A percentile compares a stretch with the other conserved stretches of the same genome.
phyloP scores from a whole-genome alignment of 2,329 filamentous ascomycete species.

The Botryotinia narcissicola region DNA sequence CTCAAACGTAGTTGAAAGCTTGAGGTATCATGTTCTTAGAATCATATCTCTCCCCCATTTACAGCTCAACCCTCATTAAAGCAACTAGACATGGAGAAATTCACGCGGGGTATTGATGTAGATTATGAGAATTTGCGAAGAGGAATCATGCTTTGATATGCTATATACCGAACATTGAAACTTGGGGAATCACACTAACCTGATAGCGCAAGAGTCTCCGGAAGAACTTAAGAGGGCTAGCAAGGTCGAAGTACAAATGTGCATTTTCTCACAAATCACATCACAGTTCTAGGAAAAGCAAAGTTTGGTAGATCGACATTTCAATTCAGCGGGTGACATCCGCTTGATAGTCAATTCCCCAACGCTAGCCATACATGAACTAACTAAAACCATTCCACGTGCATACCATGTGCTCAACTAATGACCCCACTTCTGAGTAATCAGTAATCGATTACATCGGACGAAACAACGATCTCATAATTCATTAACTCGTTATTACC shows the following conservation, averaged over 20 bases:
- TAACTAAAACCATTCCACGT: neutral
- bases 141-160: neutral
- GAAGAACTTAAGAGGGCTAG: neutral
- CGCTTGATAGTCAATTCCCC: neutral
- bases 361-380: neutral
- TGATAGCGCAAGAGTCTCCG: neutral
- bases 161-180: neutral
- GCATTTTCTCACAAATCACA: neutral
- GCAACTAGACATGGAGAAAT: no score
- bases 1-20: no score
- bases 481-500: neutral
- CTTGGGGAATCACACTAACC: neutral
- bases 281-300: neutral
- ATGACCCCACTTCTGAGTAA: neutral
- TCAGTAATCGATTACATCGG: neutral
- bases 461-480: neutral
- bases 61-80: no score
- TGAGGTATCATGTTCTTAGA: no score
- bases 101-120: no score
- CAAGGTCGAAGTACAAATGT: neutral
- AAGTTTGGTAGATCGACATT: neutral
- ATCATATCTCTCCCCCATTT: no score
- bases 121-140: neutral
- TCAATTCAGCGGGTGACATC: neutral
- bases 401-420: neutral